phyloP scores from a whole-genome alignment of 2,329 filamentous ascomycete species.

The Colletotrichum sp. region DNA sequence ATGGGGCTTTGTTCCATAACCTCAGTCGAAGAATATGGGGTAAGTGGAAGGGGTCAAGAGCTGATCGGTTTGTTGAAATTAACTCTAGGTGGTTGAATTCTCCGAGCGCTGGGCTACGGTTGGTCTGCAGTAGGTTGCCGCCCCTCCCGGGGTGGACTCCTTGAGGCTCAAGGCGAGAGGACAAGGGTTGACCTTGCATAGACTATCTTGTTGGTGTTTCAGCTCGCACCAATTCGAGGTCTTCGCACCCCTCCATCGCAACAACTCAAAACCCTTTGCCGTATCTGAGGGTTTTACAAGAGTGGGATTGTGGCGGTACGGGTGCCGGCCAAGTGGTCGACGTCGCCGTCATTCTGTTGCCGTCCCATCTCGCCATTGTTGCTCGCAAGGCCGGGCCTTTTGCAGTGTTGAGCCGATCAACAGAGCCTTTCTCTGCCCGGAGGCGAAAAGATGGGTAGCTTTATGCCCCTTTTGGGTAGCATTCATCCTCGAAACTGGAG shows the following conservation, averaged over 20 bases:
- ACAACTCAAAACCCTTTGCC: slow-evolving; percentile 17
- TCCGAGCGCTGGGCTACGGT: slow-evolving; percentile 3
- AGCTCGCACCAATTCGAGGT: slow-evolving; percentile 16
- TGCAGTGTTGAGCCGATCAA: not conserved
- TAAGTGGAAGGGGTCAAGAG: not conserved
- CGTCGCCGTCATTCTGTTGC: not conserved
- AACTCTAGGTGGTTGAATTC: not conserved
- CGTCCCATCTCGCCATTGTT: not conserved
- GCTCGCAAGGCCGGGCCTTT: slow-evolving; percentile 12
- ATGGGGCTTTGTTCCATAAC: not conserved
- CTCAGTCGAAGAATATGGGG: not conserved
- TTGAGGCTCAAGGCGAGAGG: slow-evolving; percentile 16
- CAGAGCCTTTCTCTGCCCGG: not conserved
- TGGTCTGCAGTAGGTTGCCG: slow-evolving; percentile 4
- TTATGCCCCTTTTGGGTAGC: not conserved
- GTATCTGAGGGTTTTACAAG: slow-evolving; percentile 13
- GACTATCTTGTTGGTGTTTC: slow-evolving; percentile 9
- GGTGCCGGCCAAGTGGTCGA: not conserved
- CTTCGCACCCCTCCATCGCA: slow-evolving; percentile 18
- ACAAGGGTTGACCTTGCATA: slow-evolving; percentile 18
- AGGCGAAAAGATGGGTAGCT: not conserved
- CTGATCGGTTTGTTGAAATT: not conserved
- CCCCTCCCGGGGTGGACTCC: not conserved
- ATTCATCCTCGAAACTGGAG: not conserved
- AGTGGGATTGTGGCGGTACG: slow-evolving; percentile 18